A percentile compares a stretch with the other conserved stretches of the same genome.
phyloP scores from a whole-genome alignment of 176 grass and related monocot genomes.

The Ensete ventricosum region DNA sequence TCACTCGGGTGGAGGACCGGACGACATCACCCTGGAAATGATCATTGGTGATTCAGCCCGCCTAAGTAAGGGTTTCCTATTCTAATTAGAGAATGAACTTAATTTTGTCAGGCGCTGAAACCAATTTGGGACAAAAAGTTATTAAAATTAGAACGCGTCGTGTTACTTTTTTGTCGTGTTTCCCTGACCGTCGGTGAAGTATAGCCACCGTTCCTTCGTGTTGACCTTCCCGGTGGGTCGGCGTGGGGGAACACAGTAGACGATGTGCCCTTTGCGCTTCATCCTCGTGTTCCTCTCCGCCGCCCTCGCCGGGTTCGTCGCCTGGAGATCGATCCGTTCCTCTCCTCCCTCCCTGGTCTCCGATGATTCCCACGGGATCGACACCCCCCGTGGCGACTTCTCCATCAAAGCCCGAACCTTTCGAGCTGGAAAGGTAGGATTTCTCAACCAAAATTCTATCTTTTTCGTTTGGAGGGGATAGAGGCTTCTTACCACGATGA shows the following conservation, averaged over 20 bases:
- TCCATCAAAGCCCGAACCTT: not conserved
- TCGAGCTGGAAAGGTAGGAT: not conserved
- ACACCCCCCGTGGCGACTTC: not conserved
- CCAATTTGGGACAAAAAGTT: no score
- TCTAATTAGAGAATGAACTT: no score
- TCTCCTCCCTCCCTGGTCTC: not conserved
- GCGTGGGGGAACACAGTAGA: not conserved
- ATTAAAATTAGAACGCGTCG: no score
- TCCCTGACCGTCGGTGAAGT: not conserved
- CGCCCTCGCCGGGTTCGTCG: not conserved
- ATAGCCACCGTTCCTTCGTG: not conserved
- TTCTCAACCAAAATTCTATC: not conserved
- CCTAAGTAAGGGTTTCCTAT: no score
- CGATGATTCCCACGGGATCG: not conserved
- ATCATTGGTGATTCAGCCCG: no score
- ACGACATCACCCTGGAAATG: no score
- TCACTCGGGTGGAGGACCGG: no score
- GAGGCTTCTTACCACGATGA: not conserved
- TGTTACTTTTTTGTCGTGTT: not conserved
- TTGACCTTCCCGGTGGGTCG: not conserved
- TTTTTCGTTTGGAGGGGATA: not conserved
- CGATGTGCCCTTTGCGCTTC: slow-evolving; percentile 10
- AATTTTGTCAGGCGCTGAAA: no score
- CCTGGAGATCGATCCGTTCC: slow-evolving; percentile 3
- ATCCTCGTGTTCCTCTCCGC: slow-evolving; percentile 2